phyloP scores from a whole-genome alignment of 108 stramenopile genomes.

The Fragilaria crotonensis region DNA sequence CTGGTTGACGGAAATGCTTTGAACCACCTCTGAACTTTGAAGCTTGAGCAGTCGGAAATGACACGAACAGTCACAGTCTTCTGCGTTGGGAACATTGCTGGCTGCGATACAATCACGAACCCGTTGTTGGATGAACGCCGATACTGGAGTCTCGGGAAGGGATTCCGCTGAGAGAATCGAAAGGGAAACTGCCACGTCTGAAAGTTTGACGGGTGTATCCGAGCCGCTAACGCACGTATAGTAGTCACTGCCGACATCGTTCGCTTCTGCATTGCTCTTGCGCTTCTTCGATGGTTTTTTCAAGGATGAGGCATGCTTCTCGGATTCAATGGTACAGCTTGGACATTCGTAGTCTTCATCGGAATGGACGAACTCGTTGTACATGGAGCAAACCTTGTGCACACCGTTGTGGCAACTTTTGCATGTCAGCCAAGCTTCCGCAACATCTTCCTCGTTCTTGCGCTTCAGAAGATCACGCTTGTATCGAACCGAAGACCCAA shows the following conservation, averaged over 20 bases:
- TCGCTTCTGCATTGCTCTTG: not conserved
- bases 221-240: constrained; percentile 17
- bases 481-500: constrained; percentile 20
- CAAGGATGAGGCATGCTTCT: not conserved
- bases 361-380: constrained; percentile 25
- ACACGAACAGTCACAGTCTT: constrained; percentile 54
- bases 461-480: constrained; percentile 75
- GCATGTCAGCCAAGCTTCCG: constrained; percentile 74
- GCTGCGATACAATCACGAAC: constrained; percentile 25
- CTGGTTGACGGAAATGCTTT: constrained; percentile 41
- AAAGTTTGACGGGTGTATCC: constrained; percentile 20
- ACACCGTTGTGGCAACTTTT: constrained; percentile 23
- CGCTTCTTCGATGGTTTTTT: not conserved
- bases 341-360: constrained; percentile 16
- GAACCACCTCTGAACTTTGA: constrained; percentile 38
- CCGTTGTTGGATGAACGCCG: constrained; percentile 38
- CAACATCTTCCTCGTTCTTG: constrained; percentile 65
- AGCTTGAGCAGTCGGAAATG: constrained; percentile 49
- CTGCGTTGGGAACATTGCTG: constrained; percentile 13
- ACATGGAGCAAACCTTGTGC: constrained; percentile 41
- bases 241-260: not conserved
- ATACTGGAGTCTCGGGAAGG: constrained; percentile 16
- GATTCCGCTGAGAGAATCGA: constrained; percentile 9
- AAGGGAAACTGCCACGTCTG: not conserved
- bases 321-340: constrained; percentile 3